Evolutionary conservation across 805 yeast species (phyloP).

Genomic region (Yarrowia sp.): DNA sequence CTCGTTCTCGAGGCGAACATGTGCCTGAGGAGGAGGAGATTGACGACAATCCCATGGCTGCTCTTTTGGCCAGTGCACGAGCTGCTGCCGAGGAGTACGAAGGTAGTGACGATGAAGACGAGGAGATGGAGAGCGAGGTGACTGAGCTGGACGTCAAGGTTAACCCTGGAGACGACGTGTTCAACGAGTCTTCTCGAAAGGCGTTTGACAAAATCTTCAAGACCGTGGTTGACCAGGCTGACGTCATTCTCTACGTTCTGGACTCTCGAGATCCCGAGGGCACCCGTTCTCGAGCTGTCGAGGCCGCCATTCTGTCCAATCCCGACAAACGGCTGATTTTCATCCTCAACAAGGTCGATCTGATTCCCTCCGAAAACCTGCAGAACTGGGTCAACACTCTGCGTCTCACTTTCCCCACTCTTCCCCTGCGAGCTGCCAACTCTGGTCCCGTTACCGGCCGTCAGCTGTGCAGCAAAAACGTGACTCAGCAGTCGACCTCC

Average conservation of each 20-base stretch:
- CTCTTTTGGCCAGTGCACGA: constrained; percentile 86
- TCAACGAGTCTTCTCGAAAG: constrained; percentile 47
- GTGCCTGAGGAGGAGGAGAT: constrained; percentile 37
- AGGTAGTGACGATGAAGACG: constrained; percentile 47
- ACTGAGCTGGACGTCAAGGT: constrained; percentile 44
- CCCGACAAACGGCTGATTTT: constrained; percentile 81
- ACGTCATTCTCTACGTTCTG: constrained; percentile 85
- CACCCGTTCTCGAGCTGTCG: constrained; percentile 87
- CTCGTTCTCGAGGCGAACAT: constrained; percentile 41
- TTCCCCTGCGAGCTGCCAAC: constrained; percentile 68
- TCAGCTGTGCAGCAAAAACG: constrained; percentile 62
- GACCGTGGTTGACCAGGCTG: constrained; percentile 87
- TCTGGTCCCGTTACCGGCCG: constrained; percentile 64
- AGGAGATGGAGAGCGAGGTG: constrained; percentile 50
- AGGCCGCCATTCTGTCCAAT: constrained; percentile 77
- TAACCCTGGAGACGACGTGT: constrained; percentile 42
- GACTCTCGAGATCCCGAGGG: constrained; percentile 98
- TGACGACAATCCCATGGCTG: constrained; percentile 58
- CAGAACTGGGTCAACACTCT: constrained; percentile 80
- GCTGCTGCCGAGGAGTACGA: constrained; percentile 74
- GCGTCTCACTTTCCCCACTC: constrained; percentile 81
- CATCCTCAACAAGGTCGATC: constrained; percentile 86
- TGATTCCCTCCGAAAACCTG: constrained; percentile 80
- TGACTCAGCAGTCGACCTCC: constrained; percentile 70
- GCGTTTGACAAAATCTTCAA: constrained; percentile 94